A percentile compares a stretch with the other conserved stretches of the same genome.
These are phyloP conservation scores for Ustilago xerochloae DNA, from an alignment of 1,284 basidiomycete genomes.

Conservation along the genomic window DNA sequence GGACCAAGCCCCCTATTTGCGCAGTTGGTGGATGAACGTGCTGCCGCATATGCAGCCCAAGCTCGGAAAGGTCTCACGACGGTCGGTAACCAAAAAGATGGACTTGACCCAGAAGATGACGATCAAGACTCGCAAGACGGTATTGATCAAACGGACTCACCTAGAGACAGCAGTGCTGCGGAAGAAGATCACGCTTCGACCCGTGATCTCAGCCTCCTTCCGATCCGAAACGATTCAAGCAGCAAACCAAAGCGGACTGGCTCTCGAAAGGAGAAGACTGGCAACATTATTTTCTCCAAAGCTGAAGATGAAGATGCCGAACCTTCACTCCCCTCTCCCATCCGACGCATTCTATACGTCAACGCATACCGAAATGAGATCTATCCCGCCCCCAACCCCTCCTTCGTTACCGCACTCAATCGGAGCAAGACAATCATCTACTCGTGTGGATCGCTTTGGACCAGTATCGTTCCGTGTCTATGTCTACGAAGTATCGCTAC, in stretches of 20 bases:
- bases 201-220: neutral
- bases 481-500: constrained; percentile 83
- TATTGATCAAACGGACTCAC: constrained; percentile 22
- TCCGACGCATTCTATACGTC: constrained; percentile 83
- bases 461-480: constrained; percentile 86
- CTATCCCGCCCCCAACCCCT: constrained; percentile 85
- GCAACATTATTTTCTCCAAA: constrained; percentile 79
- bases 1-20: constrained; percentile 34
- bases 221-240: neutral
- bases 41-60: constrained; percentile 26
- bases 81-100: constrained; percentile 56
- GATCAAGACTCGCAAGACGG: constrained; percentile 51
- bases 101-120: constrained; percentile 53
- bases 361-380: constrained; percentile 79
- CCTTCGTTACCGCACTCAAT: constrained; percentile 77
- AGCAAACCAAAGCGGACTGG: neutral
- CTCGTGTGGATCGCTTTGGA: constrained; percentile 90
- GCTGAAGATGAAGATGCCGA: constrained; percentile 70
- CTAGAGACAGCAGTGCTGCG: constrained; percentile 15
- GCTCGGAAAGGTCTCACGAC: constrained; percentile 37
- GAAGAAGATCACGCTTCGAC: constrained; percentile 11
- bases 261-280: constrained; percentile 42
- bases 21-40: constrained; percentile 33
- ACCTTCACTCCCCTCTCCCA: constrained; percentile 32
- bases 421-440: constrained; percentile 83